Evolutionary conservation across 352 stramenopile species (phyloP), one percentile per base, ranked within the genome.

Genomic region (Thalassiosira hispida): DNA sequence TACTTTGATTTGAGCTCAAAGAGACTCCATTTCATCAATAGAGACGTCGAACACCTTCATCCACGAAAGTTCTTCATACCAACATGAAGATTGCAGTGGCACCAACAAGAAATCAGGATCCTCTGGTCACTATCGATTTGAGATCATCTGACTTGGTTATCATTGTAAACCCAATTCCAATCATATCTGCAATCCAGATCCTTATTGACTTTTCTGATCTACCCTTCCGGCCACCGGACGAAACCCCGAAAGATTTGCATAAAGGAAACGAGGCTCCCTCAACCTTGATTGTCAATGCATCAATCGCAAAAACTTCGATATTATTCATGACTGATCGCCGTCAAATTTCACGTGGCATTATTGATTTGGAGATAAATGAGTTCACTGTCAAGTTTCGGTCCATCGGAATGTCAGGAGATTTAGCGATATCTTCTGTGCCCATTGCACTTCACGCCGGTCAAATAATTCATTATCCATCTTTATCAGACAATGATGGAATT

Each of bases 81-180:
- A 51, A 72, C 0, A 35, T 84, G 11, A 57, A 49, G 7, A 69
- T 74, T 27, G 23, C 44, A 7, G 35, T 76, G 20, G 49, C 57
- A 16, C 73, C 79, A 33, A 83, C 79, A 20, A 59, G 25, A 25
- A 31, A 73, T 31, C 35, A 42, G 25, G 68, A 75, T 53, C 33
- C 25, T 12, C n/a, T 67, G 33, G 59, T 79, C 52, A 47, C 33
- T 31, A n/a, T 86, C 42, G 23, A 55, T 55, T 67, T 77, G 20
- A 12, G 40, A 29, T 52, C 63, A 49, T 80, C 42, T 22, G 56
- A 84, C 73, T 53, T 82, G 46, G 62, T 75, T 0, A 51, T 87
- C n/a, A 29, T 87, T 44, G 0, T 81, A 7, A 87, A 87, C 62
- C 74, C 79, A 20, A 22, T 81, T 22, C 79, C 79, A n/a, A 18